Percentiles rank a stretch among this genome's conserved stretches.
These are phyloP conservation scores for Nosema granulosis DNA, from an alignment of 371 early-diverging fungal genomes.

Conservation along the genomic window DNA sequence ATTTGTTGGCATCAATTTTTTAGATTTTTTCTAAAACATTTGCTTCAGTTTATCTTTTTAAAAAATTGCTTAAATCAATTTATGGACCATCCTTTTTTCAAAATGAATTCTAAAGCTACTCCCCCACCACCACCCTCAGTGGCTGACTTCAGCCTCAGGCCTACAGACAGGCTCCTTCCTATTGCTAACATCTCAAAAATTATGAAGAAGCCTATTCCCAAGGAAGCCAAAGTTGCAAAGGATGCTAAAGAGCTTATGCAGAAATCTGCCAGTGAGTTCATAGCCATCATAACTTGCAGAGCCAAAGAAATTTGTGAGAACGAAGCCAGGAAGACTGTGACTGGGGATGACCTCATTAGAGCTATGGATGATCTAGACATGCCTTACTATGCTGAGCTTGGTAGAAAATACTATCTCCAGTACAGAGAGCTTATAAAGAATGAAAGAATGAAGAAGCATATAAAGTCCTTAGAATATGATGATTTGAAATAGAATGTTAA, in stretches of 20 bases:
- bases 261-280: slow-evolving; percentile 97
- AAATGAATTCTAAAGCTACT: background rate
- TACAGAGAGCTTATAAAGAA: slow-evolving; percentile 71
- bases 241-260: slow-evolving; percentile 96
- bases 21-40: no score
- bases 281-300: slow-evolving; percentile 93
- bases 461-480: slow-evolving; percentile 7
- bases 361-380: slow-evolving; percentile 96
- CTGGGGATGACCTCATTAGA: slow-evolving; percentile 97
- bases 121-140: slow-evolving; percentile 9
- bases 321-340: slow-evolving; percentile 94
- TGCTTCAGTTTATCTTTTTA: no score
- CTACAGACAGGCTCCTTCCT: slow-evolving; percentile 83
- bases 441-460: slow-evolving; percentile 30
- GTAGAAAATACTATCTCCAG: slow-evolving; percentile 80
- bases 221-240: slow-evolving; percentile 93
- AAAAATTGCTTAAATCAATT: no score
- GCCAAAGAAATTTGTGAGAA: slow-evolving; percentile 67
- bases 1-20: no score
- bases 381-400: slow-evolving; percentile 87
- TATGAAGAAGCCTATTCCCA: slow-evolving; percentile 93
- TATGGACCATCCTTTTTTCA: slow-evolving; percentile 15
- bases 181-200: slow-evolving; percentile 89
- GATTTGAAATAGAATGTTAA: slow-evolving; percentile 4
- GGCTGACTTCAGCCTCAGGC: slow-evolving; percentile 34